Percentiles rank a stretch among this genome's conserved stretches.
These are phyloP conservation scores for Alternaria ventricosa DNA, from an alignment of 2,329 filamentous ascomycete species.

Conservation along the genomic window DNA sequence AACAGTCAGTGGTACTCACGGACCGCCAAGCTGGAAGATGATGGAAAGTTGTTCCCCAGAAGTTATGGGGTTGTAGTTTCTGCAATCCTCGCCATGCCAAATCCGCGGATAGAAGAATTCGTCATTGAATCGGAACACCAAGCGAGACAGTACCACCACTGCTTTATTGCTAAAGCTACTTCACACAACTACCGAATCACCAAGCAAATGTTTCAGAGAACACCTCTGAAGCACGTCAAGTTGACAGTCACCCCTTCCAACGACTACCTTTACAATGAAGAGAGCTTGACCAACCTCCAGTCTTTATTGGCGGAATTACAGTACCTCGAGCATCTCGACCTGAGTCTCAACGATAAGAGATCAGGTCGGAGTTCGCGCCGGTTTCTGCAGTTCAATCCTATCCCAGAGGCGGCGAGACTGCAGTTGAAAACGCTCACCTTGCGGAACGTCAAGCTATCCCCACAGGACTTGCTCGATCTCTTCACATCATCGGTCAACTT, in stretches of 20 bases:
- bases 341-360: conserved; percentile 5
- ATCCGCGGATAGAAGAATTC: conserved; percentile 44
- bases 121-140: conserved; percentile 38
- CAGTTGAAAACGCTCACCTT: conserved; percentile 2
- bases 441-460: background rate
- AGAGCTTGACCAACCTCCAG: background rate
- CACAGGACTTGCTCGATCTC: background rate
- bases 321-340: conserved; percentile 19
- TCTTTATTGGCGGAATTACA: conserved; percentile 1
- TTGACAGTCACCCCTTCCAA: conserved; percentile 8
- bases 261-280: background rate
- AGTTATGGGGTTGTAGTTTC: conserved; percentile 40
- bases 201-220: conserved; percentile 5
- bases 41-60: conserved; percentile 18
- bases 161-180: conserved; percentile 1
- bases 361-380: background rate
- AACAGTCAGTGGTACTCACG: background rate
- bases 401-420: background rate
- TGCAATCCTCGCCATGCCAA: conserved; percentile 29
- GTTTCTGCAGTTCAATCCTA: background rate
- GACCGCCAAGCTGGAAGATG: background rate
- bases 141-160: conserved; percentile 4
- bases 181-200: conserved; percentile 15
- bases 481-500: background rate
- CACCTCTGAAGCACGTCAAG: conserved; percentile 13